Evolutionary conservation across 2,329 filamentous ascomycete genomes (phyloP).

Genomic region (Monilinia aucupariae): DNA sequence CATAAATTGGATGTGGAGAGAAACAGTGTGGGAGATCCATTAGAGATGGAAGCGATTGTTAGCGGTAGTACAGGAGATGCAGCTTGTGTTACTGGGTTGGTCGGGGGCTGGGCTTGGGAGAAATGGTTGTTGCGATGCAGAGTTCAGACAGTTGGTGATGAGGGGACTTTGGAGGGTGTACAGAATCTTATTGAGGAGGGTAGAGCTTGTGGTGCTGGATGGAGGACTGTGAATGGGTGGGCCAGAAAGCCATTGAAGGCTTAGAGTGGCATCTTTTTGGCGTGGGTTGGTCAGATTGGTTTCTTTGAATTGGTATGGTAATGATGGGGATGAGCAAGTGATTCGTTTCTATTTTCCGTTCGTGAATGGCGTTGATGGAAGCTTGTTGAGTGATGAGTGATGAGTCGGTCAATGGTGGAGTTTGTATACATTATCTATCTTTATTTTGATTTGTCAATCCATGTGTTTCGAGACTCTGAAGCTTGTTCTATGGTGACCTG

Average conservation of each 20-base stretch:
- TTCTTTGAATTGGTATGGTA: constrained; percentile 2
- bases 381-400: constrained; percentile 3
- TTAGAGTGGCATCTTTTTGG: not conserved
- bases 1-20: constrained; percentile 39
- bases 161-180: constrained; percentile 55
- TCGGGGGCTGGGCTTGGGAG: constrained; percentile 91
- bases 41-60: constrained; percentile 57
- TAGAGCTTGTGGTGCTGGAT: constrained; percentile 51
- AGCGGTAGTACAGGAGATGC: constrained; percentile 65
- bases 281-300: not conserved
- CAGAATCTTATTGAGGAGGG: constrained; percentile 60
- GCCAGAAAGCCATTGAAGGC: constrained; percentile 52
- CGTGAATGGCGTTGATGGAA: not conserved
- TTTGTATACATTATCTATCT: constrained; percentile 14
- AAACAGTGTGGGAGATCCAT: constrained; percentile 39
- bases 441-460: constrained; percentile 13
- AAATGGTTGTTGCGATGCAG: constrained; percentile 88
- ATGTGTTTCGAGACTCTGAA: constrained; percentile 5
- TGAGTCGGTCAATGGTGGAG: constrained; percentile 1
- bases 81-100: constrained; percentile 71
- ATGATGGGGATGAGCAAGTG: not conserved
- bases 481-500: not conserved
- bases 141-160: constrained; percentile 73
- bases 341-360: not conserved
- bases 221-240: constrained; percentile 58